Evolutionary conservation across 2,329 filamentous ascomycete genomes (phyloP), one percentile per base, ranked within the genome.

Genomic region (Penicillium sp.): DNA sequence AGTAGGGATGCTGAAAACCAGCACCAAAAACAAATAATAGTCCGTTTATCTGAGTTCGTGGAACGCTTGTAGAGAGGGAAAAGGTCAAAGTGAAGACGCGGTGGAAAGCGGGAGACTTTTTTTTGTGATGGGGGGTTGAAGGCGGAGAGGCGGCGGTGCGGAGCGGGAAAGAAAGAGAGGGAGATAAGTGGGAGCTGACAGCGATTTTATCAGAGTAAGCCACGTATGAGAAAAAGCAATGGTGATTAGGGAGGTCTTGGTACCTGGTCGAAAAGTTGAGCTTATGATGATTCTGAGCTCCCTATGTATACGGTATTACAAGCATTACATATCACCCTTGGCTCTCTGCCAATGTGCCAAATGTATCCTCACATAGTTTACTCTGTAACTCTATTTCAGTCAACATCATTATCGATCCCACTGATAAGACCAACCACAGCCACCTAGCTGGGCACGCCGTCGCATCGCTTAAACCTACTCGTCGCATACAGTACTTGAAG

Each of bases 341-440:
- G 15, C 15, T 18, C 15, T 18, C 15, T 18, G n/a, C n/a, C n/a
- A n/a, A 23, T 23, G 4, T 23, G 20, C 20, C 20, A 23, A 8
- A 7, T 3, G 20, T 37, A n/a, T 18, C 37, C 44, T n/a, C 24
- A 18, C 15, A 18, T 18, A 8, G 10, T 32, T 32, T 18, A 12
- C 33, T 20, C 15, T 12, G 5, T 37, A 32, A 15, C 23, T 35
- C 38, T 41, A 47, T 47, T 47, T 49, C 46, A 27, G 45, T 45
- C 53, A 55, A 50, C 35, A 31, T 18, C 50, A 60, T 60, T 60
- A 58, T 60, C 58, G 58, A 59, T 56, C 42, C 45, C 42, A 33
- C 47, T 46, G 56, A 58, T 60, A 61, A 63, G 57, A 57, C 65
- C 65, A 67, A 67, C 65, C 65, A 67, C 61, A 58, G 41, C 50